Evolutionary conservation across 2,329 filamentous ascomycete species (phyloP), one percentile per base, ranked within the genome.

Genomic region (Davidsoniella eucalypti): DNA sequence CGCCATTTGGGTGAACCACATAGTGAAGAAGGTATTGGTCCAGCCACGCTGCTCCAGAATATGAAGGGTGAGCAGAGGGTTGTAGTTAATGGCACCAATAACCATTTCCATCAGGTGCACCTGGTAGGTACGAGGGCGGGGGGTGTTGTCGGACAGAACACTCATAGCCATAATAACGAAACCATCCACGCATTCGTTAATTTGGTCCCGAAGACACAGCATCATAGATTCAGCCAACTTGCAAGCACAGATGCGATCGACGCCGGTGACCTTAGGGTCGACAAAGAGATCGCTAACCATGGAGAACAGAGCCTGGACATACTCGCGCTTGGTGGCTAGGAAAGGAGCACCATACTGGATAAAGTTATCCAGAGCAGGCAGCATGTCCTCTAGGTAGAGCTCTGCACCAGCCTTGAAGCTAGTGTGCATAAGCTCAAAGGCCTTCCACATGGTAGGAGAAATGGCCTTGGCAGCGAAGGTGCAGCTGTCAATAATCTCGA

Each of bases 41-140:
- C 88, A 95, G 54, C 79, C 82, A 60, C 93, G 90, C 49, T 73
- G 69, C 68, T 98, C 92, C n/a, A 98, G 75, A 37, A 94, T 79
- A 55, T 87, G 82, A 18, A 98, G 75, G 21, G 87, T 76, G 53
- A 95, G 72, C 42, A 82, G 67, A 1, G 92, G 88, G 69, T 94
- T 95, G 72, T 98, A 98, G 72, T 96, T 94, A 59, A 96, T 87
- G 50, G 85, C 80, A 66, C 96, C 96, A 71, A 98, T 94, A 52
- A 98, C 80, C 80, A 98, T 93, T 68, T 98, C 92, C 84, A 98
- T 94, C 42, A 98, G 69, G 64, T 98, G 90, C 50, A 96, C 88
- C 59, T 86, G 83, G 65, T 95, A 93, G 2, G 86, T 88, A 71
- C 93, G 95, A 58, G 93, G 81, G 66, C 87, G 88, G 47, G 85